Evolutionary conservation across 176 grass and related monocot genomes (phyloP).

Genomic region (Triticum aestivum): DNA sequence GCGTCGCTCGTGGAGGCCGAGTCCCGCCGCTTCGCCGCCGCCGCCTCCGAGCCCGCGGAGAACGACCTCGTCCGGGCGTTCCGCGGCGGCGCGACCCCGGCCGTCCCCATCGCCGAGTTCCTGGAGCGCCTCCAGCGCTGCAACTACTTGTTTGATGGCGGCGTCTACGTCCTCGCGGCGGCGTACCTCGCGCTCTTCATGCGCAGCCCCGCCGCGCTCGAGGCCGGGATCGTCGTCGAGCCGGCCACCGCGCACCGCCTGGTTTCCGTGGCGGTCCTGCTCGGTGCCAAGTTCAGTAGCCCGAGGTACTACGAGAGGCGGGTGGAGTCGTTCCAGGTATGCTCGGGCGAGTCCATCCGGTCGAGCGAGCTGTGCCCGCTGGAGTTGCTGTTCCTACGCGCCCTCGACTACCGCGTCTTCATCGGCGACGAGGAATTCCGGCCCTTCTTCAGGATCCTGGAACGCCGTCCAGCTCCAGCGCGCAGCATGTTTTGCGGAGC

Average conservation of each 20-base stretch:
- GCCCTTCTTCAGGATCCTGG: neutral
- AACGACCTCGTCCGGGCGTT: neutral
- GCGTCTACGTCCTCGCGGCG: neutral
- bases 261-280: neutral
- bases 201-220: neutral
- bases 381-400: neutral
- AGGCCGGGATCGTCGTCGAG: neutral
- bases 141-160: neutral
- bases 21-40: neutral
- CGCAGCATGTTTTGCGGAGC: neutral
- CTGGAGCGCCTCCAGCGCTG: neutral
- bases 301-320: neutral
- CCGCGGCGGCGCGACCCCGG: neutral
- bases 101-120: neutral
- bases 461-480: neutral
- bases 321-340: neutral
- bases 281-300: neutral
- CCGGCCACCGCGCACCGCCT: neutral
- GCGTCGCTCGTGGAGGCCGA: neutral
- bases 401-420: neutral
- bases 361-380: neutral
- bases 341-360: neutral
- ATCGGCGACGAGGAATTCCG: neutral
- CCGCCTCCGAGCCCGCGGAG: neutral
- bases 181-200: neutral